phyloP scores from a whole-genome alignment of 805 yeast genomes.

The Candida endomychidarum region DNA sequence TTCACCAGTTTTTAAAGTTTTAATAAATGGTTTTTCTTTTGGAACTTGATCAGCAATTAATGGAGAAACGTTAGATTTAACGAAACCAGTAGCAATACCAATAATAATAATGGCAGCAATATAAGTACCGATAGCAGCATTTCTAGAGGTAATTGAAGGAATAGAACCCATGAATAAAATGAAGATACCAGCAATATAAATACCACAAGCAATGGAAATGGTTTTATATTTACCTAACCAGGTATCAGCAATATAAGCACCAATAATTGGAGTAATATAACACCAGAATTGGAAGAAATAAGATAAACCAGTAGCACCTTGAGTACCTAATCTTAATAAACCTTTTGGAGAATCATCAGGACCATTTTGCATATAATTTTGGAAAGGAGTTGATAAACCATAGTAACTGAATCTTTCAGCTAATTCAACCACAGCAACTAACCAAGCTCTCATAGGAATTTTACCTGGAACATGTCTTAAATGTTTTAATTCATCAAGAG shows the following conservation, averaged over 20 bases:
- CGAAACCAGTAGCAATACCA: conserved; percentile 80
- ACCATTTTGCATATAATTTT: conserved; percentile 70
- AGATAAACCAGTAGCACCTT: conserved; percentile 69
- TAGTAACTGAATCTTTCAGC: conserved; percentile 82
- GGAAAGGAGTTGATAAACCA: conserved; percentile 74
- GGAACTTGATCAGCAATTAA: conserved; percentile 66
- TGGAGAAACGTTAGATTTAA: conserved; percentile 73
- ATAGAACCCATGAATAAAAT: conserved; percentile 68
- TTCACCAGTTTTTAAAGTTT: conserved; percentile 40
- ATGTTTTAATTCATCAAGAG: conserved; percentile 52
- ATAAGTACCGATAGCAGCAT: conserved; percentile 64
- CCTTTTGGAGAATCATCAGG: conserved; percentile 40
- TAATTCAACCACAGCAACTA: conserved; percentile 70
- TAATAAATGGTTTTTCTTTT: conserved; percentile 38
- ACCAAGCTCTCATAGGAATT: conserved; percentile 57
- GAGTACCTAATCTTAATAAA: conserved; percentile 58
- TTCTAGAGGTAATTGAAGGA: conserved; percentile 51
- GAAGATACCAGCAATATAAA: conserved; percentile 63
- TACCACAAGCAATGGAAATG: conserved; percentile 56
- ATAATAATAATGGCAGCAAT: conserved; percentile 55
- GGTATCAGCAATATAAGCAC: conserved; percentile 75
- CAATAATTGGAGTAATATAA: conserved; percentile 74
- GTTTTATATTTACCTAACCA: conserved; percentile 72
- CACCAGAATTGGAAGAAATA: conserved; percentile 82
- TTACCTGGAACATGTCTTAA: conserved; percentile 53